A percentile compares a stretch with the other conserved stretches of the same genome.
phyloP scores from a whole-genome alignment of 1,284 basidiomycete genomes.

The Cystobasidium slooffiae region DNA sequence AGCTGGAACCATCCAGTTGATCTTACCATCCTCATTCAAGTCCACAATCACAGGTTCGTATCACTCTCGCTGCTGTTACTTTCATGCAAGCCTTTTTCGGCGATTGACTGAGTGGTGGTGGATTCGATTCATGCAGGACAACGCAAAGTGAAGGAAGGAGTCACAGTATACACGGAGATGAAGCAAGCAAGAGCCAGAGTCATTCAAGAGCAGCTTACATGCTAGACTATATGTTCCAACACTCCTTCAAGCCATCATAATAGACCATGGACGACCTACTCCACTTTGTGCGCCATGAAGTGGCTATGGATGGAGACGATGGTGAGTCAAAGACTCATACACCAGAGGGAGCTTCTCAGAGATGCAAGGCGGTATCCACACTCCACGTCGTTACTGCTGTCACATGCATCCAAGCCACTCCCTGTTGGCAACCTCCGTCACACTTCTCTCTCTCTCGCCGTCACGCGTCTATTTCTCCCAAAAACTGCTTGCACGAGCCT shows the following conservation, averaged over 20 bases:
- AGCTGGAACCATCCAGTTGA: not conserved
- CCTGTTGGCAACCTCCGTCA: not conserved
- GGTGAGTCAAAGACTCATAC: conserved; percentile 61
- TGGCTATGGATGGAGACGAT: conserved; percentile 79
- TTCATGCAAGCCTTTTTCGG: not conserved
- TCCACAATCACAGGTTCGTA: conserved; percentile 12
- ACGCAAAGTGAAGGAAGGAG: too few relatives aligned
- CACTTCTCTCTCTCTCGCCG: not conserved
- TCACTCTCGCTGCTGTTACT: not conserved
- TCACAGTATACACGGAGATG: too few relatives aligned
- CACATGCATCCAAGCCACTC: not conserved
- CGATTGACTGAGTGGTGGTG: not conserved
- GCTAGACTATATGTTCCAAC: too few relatives aligned
- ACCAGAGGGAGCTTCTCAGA: not conserved
- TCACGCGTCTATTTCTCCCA: not conserved
- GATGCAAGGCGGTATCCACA: not conserved
- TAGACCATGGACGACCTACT: conserved; percentile 72
- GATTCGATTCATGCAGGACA: too few relatives aligned
- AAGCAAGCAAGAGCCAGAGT: too few relatives aligned
- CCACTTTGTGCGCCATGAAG: conserved; percentile 72
- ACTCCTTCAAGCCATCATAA: not conserved
- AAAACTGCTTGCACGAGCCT: not conserved
- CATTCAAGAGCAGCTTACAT: too few relatives aligned
- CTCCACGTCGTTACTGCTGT: not conserved
- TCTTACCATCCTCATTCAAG: not conserved